A percentile compares a stretch with the other conserved stretches of the same genome.
phyloP scores from a whole-genome alignment of 2,329 filamentous ascomycete genomes.

The Hypoxylon sp. region DNA sequence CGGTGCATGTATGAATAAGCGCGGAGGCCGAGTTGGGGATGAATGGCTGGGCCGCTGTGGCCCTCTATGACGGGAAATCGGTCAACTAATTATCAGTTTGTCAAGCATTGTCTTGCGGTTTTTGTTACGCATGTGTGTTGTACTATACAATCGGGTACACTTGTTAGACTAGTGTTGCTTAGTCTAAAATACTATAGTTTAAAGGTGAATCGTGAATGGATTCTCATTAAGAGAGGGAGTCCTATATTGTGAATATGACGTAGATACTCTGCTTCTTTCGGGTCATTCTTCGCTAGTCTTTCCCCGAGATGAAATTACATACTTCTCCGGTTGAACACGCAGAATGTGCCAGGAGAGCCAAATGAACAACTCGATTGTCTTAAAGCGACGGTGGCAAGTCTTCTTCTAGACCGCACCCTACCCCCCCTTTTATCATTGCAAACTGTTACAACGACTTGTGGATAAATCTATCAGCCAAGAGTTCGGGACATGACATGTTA shows the following conservation, averaged over 20 bases:
- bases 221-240: not conserved
- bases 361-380: not conserved
- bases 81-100: constrained; percentile 25
- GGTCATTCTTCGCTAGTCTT: too few relatives aligned
- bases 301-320: too few relatives aligned
- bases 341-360: not conserved
- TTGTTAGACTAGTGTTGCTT: constrained; percentile 9
- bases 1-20: constrained; percentile 32
- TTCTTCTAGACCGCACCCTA: not conserved
- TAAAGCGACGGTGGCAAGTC: not conserved
- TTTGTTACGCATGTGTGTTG: constrained; percentile 19
- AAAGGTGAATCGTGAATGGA: not conserved
- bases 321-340: not conserved
- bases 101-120: constrained; percentile 24
- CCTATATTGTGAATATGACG: not conserved
- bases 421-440: not conserved
- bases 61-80: constrained; percentile 7
- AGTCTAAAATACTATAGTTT: constrained; percentile 4
- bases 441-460: not conserved
- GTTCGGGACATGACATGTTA: too few relatives aligned
- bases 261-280: not conserved
- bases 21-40: constrained; percentile 14
- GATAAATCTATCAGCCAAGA: too few relatives aligned
- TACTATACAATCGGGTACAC: constrained; percentile 18
- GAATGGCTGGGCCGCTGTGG: not conserved